A percentile compares a stretch with the other conserved stretches of the same genome.
phyloP scores from a whole-genome alignment of 2,329 filamentous ascomycete genomes.

The Aspergillus oerlinghausenensis region DNA sequence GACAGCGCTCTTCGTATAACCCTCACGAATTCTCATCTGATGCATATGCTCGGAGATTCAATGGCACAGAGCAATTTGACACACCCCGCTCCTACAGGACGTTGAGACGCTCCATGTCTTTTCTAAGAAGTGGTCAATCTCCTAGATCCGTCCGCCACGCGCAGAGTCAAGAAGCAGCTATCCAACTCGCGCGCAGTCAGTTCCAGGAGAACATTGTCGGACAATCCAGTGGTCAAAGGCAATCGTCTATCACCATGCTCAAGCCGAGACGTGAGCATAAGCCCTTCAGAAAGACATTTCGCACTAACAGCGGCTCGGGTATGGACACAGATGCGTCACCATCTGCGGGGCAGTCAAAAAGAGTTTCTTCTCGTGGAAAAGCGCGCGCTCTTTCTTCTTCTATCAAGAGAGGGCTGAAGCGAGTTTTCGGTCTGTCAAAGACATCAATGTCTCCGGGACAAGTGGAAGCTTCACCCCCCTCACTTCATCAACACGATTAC shows the following conservation, averaged over 20 bases:
- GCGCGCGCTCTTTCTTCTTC: conserved; percentile 38
- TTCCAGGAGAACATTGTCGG: conserved; percentile 27
- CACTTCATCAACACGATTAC: conserved; percentile 9
- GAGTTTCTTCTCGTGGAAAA: conserved; percentile 17
- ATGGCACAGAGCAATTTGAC: conserved; percentile 1
- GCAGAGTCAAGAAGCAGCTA: conserved; percentile 34
- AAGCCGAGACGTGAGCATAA: conserved; percentile 28
- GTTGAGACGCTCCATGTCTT: conserved; percentile 41
- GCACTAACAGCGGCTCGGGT: conserved; percentile 22
- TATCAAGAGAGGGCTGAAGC: conserved; percentile 39
- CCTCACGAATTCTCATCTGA: conserved; percentile 13
- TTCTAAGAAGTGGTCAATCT: conserved; percentile 29
- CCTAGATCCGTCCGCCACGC: conserved; percentile 17
- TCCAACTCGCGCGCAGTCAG: conserved; percentile 40
- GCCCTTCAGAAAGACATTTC: conserved; percentile 35
- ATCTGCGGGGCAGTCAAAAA: conserved; percentile 2
- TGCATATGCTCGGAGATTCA: conserved; percentile 4
- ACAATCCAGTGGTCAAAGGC: conserved; percentile 14
- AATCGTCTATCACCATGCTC: conserved; percentile 19
- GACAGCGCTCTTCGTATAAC: conserved; percentile 25
- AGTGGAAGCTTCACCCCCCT: conserved; percentile 20
- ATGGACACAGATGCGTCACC: conserved; percentile 10
- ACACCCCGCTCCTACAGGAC: conserved; percentile 17
- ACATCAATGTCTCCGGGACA: conserved; percentile 15
- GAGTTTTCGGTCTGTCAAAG: conserved; percentile 36